Conservation (phyloP, 768 basidiomycete species). For the Pisolithus tinctorius region DNA sequence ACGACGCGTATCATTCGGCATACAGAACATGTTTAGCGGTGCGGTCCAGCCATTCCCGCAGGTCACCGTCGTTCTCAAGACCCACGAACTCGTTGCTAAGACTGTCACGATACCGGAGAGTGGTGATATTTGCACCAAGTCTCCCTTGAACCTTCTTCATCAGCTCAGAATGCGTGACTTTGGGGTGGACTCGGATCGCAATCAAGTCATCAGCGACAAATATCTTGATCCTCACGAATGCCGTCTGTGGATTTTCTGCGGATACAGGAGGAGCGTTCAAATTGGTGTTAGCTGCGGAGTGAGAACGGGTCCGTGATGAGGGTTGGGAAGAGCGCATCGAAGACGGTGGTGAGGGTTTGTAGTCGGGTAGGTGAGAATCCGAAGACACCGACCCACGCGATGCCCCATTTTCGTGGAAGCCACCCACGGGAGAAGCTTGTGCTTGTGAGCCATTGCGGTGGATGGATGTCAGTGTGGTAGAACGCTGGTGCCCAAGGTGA, state of each 20-base stretch:
- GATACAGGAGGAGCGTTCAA: slow-evolving; percentile 70
- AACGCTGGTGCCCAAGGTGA: slow-evolving; percentile 39
- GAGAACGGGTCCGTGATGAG: slow-evolving; percentile 50
- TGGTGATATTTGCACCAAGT: slow-evolving; percentile 65
- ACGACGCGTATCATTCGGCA: slow-evolving; percentile 45
- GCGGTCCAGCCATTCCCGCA: slow-evolving; percentile 68
- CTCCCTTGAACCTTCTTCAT: slow-evolving; percentile 90
- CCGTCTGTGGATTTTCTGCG: slow-evolving; percentile 68
- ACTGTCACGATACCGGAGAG: slow-evolving; percentile 72
- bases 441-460: slow-evolving; percentile 26
- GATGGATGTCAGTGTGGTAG: slow-evolving; percentile 41
- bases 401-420: slow-evolving; percentile 17
- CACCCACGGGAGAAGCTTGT: slow-evolving; percentile 28
- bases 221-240: slow-evolving; percentile 98
- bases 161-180: slow-evolving; percentile 77
- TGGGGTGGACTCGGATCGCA: slow-evolving; percentile 93
- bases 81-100: slow-evolving; percentile 56
- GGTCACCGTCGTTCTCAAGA: slow-evolving; percentile 54
- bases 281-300: slow-evolving; percentile 43
- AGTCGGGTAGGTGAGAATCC: slow-evolving; percentile 22
- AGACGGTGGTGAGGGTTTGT: slow-evolving; percentile 37
- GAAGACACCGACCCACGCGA: slow-evolving; percentile 27
- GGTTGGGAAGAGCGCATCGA: slow-evolving; percentile 48
- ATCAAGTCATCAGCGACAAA: slow-evolving; percentile 96
- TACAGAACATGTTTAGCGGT: slow-evolving; percentile 82